These are phyloP conservation scores for Venturia effusa DNA, from an alignment of 2,329 filamentous ascomycete genomes.

Conservation along the genomic window DNA sequence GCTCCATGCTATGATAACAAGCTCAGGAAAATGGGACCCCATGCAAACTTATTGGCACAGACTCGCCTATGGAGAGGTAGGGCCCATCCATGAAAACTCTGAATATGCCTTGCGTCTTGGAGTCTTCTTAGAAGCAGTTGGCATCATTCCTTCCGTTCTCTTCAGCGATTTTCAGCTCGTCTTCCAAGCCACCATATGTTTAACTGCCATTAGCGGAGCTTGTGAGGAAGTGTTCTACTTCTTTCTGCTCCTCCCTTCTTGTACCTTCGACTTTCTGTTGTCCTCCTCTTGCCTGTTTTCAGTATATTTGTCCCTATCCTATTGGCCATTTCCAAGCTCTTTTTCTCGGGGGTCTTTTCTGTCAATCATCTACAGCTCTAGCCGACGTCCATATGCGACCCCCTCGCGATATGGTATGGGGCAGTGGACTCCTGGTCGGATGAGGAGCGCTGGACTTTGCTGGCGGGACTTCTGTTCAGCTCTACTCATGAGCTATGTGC, in stretches of 20 bases:
- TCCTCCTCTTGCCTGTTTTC: neutral
- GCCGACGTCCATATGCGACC: conserved; percentile 82
- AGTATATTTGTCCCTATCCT: too few species aligned
- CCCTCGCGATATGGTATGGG: conserved; percentile 97
- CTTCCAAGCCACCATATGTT: conserved; percentile 40
- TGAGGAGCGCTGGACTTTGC: conserved; percentile 82
- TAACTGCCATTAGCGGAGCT: conserved; percentile 38
- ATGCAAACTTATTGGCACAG: conserved; percentile 33
- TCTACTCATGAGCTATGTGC: conserved; percentile 66
- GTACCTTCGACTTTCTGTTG: conserved; percentile 14
- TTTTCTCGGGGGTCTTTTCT: conserved; percentile 19
- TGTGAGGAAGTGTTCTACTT: conserved; percentile 37
- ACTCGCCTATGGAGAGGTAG: conserved; percentile 37
- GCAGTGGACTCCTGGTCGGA: conserved; percentile 67
- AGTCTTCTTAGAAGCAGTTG: conserved; percentile 37
- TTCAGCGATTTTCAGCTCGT: conserved; percentile 43
- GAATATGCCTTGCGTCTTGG: conserved; percentile 35
- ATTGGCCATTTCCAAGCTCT: conserved; percentile 28
- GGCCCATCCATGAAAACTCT: conserved; percentile 33
- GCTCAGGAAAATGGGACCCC: neutral
- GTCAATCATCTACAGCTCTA: conserved; percentile 48
- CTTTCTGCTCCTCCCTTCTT: conserved; percentile 38
- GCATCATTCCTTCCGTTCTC: conserved; percentile 39
- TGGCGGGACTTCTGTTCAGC: conserved; percentile 83
- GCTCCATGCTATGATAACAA: too few species aligned